Evolutionary conservation across 208 protist genomes (phyloP), one percentile per base, ranked within the genome.

Genomic region (Strigomonas galati): DNA sequence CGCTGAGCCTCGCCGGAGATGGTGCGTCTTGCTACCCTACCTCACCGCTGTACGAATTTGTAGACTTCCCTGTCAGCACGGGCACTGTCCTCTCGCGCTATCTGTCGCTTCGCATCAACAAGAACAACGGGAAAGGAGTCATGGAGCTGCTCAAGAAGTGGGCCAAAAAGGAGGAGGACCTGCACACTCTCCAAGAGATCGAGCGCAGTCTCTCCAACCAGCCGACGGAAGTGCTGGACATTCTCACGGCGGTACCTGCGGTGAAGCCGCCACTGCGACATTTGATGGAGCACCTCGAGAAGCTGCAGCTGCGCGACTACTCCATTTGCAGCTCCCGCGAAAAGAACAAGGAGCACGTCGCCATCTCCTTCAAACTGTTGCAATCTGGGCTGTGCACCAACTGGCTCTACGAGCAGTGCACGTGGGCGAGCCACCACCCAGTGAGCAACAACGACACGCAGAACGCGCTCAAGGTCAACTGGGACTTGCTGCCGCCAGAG

Each of bases 231-330:
- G 35, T 90, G 43, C 28, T 61, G 21, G 73, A 78, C 58, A 56
- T 93, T 27, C 65, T 88, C 12, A 55, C 73, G 17, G 55, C 57
- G 17, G 40, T 81, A 0, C 46, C 63, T 2, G 5, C 26, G 0
- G 46, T 71, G 23, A 53, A 31, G 12, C 66, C 70, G 24, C 82
- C 78, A 24, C 70, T 92, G 12, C 75, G 74, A 9, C 81, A 89
- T 49, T 24, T 90, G 7, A 69, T 95, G 1, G 85, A 97, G 66
- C 64, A 91, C 44, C 69, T 96, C 30, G 71, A 78, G 0, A 43
- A 76, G 4, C 28, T 97, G 59, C 79, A 90, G 61, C 87, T 79
- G 0, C 81, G 96, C n/a, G 92, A 91, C 76, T 98, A 97, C 72
- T 97, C 91, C 10, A 97, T 98, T 57, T 81, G 84, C 37, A 97